phyloP scores from a whole-genome alignment of 805 yeast species.

The Wickerhamiella azyma region DNA sequence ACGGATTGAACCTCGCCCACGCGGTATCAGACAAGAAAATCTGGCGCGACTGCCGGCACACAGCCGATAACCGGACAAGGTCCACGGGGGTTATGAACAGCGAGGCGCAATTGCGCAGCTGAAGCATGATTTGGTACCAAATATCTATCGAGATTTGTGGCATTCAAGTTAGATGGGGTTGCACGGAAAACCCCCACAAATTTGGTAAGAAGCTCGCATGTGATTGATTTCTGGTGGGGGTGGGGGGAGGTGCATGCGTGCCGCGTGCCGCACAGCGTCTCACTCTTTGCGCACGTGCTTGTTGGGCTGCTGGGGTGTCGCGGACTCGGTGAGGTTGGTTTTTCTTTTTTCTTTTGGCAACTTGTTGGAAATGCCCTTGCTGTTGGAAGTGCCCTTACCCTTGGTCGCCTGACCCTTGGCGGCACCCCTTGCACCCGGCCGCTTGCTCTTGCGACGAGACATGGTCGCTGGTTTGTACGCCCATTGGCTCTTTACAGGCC shows the following conservation, averaged over 20 bases:
- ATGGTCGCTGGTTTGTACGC: conserved; percentile 10
- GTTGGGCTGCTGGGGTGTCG: too few relatives aligned
- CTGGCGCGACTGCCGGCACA: neutral
- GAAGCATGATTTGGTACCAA: neutral
- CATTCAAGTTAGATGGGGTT: neutral
- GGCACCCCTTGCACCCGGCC: too few relatives aligned
- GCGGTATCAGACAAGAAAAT: conserved; percentile 2
- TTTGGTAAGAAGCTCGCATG: neutral
- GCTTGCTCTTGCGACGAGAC: neutral
- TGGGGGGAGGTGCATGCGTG: neutral
- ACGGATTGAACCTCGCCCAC: conserved; percentile 3
- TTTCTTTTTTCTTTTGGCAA: too few relatives aligned
- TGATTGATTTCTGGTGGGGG: too few relatives aligned
- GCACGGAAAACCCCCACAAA: neutral
- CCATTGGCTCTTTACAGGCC: conserved; percentile 15
- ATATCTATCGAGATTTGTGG: neutral
- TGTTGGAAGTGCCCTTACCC: too few relatives aligned
- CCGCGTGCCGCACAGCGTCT: neutral
- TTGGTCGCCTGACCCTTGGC: too few relatives aligned
- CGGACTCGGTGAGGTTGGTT: too few relatives aligned
- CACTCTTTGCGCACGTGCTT: too few relatives aligned
- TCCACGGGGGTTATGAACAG: neutral
- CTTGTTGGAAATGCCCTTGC: too few relatives aligned
- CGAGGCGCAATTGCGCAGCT: neutral
- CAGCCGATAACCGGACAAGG: neutral